Base-by-base conservation (phyloP, 805 yeast species). In the Alloascoidea africana region DNA sequence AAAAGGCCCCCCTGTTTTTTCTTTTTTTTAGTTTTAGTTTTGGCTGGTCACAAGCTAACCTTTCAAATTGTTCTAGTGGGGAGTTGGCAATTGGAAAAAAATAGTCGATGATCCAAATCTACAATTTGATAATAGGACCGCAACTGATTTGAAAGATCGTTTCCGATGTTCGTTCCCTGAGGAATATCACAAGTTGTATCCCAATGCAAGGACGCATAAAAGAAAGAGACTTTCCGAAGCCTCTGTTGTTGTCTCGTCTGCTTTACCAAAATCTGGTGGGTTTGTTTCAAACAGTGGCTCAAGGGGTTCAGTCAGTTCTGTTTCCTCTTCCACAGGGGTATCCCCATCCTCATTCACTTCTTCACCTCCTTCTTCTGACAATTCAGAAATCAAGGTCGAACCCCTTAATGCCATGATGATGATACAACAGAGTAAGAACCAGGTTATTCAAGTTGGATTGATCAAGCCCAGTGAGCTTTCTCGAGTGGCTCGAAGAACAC, bases 111-210 rank as follows among this genome's bases (percentile, higher is more conserved):
- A 62, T 42, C 58, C 61, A 16, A 41, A 47, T n/a, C 54, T 56
- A 43, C 49, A 49, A 35, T 55, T 62, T 54, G 58, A 59, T 46
- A 55, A 59, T 47, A 55, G 68, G 14, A 62, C 65, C 11, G 67
- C 68, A 4, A 66, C 62, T 17, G 68, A 62, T 40, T 51, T 62
- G 35, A 62, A 62, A 45, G 68, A 62, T 44, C 52, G 67, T 27
- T 62, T 62, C 52, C 53, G 68, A 38, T 61, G 66, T 4, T 55
- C 57, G 18, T 63, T 63, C 44, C 66, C 68, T 23, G 65, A 62
- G 35, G 67, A 63, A 46, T 62, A 62, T 50, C 46, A 59, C 17
- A 52, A 64, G 14, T 48, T 62, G 13, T 62, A 62, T 41, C 68
- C 68, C 19, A 62, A 63, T 38, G 68, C 68, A 14, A 54, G 56